Evolutionary conservation across 2,329 filamentous ascomycete genomes (phyloP), one percentile per base, ranked within the genome.

Genomic region (Colletotrichum higginsianum): DNA sequence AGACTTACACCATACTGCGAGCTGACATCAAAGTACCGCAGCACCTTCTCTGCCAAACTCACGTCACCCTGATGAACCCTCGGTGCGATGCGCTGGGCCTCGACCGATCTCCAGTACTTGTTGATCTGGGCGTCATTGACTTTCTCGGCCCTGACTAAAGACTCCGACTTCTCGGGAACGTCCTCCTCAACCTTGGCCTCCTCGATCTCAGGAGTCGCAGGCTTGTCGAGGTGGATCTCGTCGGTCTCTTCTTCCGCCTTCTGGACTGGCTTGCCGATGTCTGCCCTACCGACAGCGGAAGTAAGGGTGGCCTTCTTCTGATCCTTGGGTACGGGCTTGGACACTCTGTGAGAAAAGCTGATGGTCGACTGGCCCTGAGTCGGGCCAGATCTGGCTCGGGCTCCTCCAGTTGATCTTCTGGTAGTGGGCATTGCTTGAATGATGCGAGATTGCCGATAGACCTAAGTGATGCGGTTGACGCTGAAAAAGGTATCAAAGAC

Each of bases 21-120:
- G 78, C 92, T 96, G 75, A 97, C 92, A 80, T 99, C 96, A 82
- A 96, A 99, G 80, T 98, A 94, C 74, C 96, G 87, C 77, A 98
- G 82, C 35, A 98, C 90, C 85, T 96, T 98, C 86, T 98, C 95
- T 67, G 92, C 87, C 56, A 93, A 75, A 13, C 86, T 88, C 75
- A 98, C 79, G 2, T 87, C 91, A 76, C 92, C 82, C 82, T 97
- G 94, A 78, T 98, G 96, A 46, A 97, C 91, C 76, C 92, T 85
- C 52, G 89, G 88, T 21, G 93, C 89, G 71, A 86, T 87, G 75
- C 94, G 87, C 77, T 90, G 87, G 50, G 85, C 84, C 84, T 98
- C 94, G 75, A 96, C 90, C 13, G 81, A 81, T 75, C 85, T 85
- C 95, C 95, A 98, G 80, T 98, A 98, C 78, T 86, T 86, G 76